Conservation (phyloP, 2,329 filamentous ascomycete genomes). For the Claviceps arundinis region DNA sequence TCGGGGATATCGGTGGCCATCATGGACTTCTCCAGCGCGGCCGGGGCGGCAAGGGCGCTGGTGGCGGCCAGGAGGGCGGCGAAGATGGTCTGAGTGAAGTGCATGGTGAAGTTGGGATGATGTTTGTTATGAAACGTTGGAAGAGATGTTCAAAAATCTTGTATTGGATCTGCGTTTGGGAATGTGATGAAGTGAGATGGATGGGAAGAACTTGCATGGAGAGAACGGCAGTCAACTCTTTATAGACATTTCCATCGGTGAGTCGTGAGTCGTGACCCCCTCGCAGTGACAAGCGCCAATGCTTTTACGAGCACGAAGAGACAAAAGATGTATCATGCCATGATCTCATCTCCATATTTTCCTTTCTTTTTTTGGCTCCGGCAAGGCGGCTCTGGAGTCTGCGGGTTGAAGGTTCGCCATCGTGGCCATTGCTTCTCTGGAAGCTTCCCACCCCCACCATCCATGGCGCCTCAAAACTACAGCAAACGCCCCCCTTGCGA, state of each 20-base stretch:
- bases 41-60: slow-evolving; percentile 23
- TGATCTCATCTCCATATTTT: background rate
- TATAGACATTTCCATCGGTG: background rate
- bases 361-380: background rate
- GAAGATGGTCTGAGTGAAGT: slow-evolving; percentile 27
- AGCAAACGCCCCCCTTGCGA: no score
- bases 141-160: background rate
- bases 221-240: background rate
- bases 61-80: slow-evolving; percentile 22
- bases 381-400: background rate
- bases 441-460: background rate
- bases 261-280: no score
- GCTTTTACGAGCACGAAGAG: background rate
- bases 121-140: background rate
- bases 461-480: background rate
- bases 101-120: slow-evolving; percentile 21
- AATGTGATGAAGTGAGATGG: background rate
- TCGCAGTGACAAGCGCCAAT: no score
- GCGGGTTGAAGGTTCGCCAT: background rate
- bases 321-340: background rate
- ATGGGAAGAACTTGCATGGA: no score
- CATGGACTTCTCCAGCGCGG: slow-evolving; percentile 22
- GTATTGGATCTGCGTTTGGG: background rate
- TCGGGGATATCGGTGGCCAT: slow-evolving; percentile 22
- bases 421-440: background rate